Evolutionary conservation across 2,329 filamentous ascomycete species (phyloP), one percentile per base, ranked within the genome.

Genomic region (Alternaria ethzedia): DNA sequence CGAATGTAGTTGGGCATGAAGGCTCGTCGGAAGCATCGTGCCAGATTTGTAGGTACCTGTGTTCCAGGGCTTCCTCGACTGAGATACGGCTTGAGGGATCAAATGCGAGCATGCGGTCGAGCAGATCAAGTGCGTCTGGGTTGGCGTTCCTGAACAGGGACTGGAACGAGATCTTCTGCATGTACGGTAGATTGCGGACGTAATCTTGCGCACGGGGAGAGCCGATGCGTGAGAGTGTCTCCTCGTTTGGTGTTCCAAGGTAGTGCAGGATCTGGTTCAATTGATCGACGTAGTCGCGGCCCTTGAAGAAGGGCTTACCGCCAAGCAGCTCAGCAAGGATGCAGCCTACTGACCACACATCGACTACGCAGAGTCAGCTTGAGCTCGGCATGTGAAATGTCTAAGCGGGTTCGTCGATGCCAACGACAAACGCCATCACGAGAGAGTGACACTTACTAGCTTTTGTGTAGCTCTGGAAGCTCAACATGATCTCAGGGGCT

Each of bases 401-500:
- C 36, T 57, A 62, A 63, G 62, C 51, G 54, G 54, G 45, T n/a
- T 28, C 13, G 15, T 44, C 28, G 9, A 26, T 17, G 15, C 58
- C 47, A 55, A 49, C 50, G 23, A 45, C 43, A 13, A 44, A 26
- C 21, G 21, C 17, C 9, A 41, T 30, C 10, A 52, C 49, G 12
- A 20, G 13, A n/a, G 50, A 36, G 32, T 30, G 13, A 49, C 17
- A 65, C 63, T 56, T 54, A 65, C 96, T 99, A 73, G 96, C 96
- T 93, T 99, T 99, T 76, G 96, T 99, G 83, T 99, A 99, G 85
- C 94, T 97, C 83, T 98, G 95, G 88, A 99, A 99, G 85, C 94
- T 97, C 81, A 99, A 85, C 96, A 99, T 99, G 74, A 99, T 99
- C 82, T 99, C 96, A 6, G 96, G 96, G 4, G 96, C 96, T 83